A percentile compares a stretch with the other conserved stretches of the same genome.
Conservation (phyloP, 768 basidiomycete genomes). For the Amyloporia xantha region DNA sequence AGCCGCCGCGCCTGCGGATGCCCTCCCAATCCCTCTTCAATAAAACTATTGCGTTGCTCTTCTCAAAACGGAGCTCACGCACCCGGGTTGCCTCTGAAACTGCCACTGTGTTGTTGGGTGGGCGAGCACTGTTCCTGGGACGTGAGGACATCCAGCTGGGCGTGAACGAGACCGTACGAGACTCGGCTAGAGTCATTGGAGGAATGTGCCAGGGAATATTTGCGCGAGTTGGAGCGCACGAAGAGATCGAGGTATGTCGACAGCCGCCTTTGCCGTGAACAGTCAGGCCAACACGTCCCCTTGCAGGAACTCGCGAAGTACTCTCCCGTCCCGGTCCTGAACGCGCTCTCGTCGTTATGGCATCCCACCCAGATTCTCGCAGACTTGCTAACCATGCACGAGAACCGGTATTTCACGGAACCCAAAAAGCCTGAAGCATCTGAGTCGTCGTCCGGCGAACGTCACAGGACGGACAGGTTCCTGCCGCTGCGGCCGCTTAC, state of each 20-base stretch:
- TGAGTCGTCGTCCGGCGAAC: background rate
- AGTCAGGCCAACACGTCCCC: background rate
- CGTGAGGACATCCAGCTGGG: conserved; percentile 90
- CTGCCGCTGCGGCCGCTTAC: conserved; percentile 73
- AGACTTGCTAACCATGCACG: conserved; percentile 85
- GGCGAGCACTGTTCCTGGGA: conserved; percentile 86
- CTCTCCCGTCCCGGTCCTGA: conserved; percentile 91
- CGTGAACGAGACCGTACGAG: conserved; percentile 83
- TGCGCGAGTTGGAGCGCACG: conserved; percentile 89
- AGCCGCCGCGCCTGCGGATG: conserved; percentile 36
- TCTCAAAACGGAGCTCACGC: conserved; percentile 90
- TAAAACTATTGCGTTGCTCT: conserved; percentile 84
- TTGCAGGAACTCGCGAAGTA: conserved; percentile 79
- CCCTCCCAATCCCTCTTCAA: conserved; percentile 72
- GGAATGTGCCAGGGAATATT: conserved; percentile 97
- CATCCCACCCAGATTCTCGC: conserved; percentile 96
- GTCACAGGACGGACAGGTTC: conserved; percentile 4
- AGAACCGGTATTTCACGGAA: conserved; percentile 51
- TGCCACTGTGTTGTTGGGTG: conserved; percentile 70
- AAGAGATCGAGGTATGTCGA: conserved; percentile 74
- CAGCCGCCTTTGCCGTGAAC: background rate
- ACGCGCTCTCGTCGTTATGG: conserved; percentile 93
- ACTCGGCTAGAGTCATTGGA: conserved; percentile 83
- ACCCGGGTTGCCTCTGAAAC: conserved; percentile 90
- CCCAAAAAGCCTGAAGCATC: conserved; percentile 1